phyloP scores from a whole-genome alignment of 73 alveolate genomes.

The Blepharisma stoltei region DNA sequence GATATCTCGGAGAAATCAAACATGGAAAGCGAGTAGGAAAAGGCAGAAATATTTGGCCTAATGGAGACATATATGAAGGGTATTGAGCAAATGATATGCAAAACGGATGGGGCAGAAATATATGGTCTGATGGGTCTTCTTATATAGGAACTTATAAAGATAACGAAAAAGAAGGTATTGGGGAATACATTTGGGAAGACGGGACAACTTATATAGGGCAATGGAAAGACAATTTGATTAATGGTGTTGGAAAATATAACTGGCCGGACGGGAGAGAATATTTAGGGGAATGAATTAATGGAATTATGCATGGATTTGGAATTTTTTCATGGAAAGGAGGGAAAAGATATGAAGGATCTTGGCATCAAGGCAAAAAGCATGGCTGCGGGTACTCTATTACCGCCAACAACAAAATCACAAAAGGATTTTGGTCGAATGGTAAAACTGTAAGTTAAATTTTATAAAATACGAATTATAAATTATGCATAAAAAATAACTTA shows the following conservation, averaged over 20 bases:
- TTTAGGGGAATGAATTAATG: conserved; percentile 21
- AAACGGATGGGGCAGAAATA: conserved; percentile 25
- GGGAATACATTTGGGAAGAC: conserved; percentile 10
- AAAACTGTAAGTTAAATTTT: too few relatives aligned
- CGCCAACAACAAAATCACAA: too few relatives aligned
- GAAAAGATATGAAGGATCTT: conserved; percentile 13
- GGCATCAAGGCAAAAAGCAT: conserved; percentile 18
- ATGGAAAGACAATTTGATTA: conserved; percentile 20
- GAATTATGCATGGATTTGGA: conserved; percentile 29
- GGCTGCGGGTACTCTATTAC: neutral
- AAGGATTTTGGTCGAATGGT: too few relatives aligned
- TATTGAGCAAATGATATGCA: conserved; percentile 25
- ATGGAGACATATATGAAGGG: conserved; percentile 32
- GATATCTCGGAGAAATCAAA: neutral
- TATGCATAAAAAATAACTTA: too few relatives aligned
- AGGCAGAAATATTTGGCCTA: conserved; percentile 2
- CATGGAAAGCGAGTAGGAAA: neutral
- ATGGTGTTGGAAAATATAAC: conserved; percentile 9
- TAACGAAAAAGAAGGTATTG: conserved; percentile 6
- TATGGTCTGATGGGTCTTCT: conserved; percentile 16
- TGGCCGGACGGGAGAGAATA: conserved; percentile 22
- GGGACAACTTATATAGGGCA: conserved; percentile 21
- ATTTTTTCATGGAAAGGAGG: neutral
- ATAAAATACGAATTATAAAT: too few relatives aligned
- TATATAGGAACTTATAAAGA: neutral